Evolutionary conservation across 2,329 filamentous ascomycete species (phyloP).

Genomic region (Dactylonectria estremocensis): DNA sequence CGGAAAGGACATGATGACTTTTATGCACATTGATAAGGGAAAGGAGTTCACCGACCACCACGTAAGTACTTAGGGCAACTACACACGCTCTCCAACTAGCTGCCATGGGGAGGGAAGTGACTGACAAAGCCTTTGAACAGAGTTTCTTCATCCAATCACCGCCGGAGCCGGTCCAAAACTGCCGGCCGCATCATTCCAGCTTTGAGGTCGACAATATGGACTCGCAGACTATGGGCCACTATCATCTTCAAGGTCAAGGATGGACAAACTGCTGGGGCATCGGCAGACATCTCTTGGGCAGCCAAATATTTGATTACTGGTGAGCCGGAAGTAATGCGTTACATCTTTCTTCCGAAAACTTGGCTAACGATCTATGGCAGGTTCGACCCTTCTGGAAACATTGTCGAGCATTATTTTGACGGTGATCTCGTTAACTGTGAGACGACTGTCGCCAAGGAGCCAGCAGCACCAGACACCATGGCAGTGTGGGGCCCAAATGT

Average conservation of each 20-base stretch:
- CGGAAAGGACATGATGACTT: slow-evolving; percentile 54
- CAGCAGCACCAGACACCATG: slow-evolving; percentile 33
- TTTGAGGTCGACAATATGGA: slow-evolving; percentile 72
- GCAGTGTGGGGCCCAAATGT: slow-evolving; percentile 43
- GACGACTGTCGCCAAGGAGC: slow-evolving; percentile 40
- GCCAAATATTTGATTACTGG: slow-evolving; percentile 53
- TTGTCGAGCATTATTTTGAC: slow-evolving; percentile 44
- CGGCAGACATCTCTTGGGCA: slow-evolving; percentile 71
- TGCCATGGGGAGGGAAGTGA: no score
- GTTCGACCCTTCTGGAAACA: no score
- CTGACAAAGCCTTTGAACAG: slow-evolving; percentile 29
- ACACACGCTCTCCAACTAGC: no score
- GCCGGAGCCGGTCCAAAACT: no score
- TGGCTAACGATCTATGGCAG: no score
- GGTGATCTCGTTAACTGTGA: slow-evolving; percentile 56
- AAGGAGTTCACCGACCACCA: slow-evolving; percentile 68
- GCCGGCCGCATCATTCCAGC: slow-evolving; percentile 33
- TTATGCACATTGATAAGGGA: slow-evolving; percentile 70
- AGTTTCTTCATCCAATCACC: no score
- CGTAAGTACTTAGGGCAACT: neutral
- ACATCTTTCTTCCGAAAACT: slow-evolving; percentile 58
- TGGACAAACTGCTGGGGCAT: slow-evolving; percentile 74
- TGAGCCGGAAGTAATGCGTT: slow-evolving; percentile 74
- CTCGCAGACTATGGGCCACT: slow-evolving; percentile 71
- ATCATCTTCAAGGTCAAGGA: slow-evolving; percentile 68